Percentiles rank a stretch among this genome's conserved stretches.
phyloP scores from a whole-genome alignment of 2,329 filamentous ascomycete genomes.

The Amphichorda felina region DNA sequence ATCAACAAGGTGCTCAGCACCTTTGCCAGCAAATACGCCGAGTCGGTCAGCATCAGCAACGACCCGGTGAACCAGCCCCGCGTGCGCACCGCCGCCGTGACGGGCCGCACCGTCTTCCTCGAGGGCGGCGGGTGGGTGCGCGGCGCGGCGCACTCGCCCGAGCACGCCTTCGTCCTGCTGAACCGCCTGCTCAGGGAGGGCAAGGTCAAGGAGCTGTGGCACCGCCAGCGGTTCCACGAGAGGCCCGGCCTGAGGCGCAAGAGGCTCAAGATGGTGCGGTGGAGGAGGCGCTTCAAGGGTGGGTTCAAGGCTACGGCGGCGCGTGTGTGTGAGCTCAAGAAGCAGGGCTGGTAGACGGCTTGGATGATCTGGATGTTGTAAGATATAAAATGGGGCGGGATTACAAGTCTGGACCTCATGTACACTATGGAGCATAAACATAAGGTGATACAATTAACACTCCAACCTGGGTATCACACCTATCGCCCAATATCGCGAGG shows the following conservation, averaged over 20 bases:
- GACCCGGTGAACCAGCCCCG: conserved; percentile 22
- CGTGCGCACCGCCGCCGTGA: conserved; percentile 31
- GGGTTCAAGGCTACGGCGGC: conserved; percentile 54
- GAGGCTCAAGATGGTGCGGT: conserved; percentile 57
- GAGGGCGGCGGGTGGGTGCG: conserved; percentile 10
- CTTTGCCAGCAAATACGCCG: conserved; percentile 14
- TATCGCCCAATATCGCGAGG: too few relatives aligned
- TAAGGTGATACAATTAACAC: too few relatives aligned
- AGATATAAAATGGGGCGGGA: background rate
- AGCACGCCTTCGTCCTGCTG: conserved; percentile 30
- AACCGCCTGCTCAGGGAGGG: conserved; percentile 34
- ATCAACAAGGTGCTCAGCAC: conserved; percentile 22
- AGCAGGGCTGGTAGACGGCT: conserved; percentile 59
- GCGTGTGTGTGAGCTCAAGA: conserved; percentile 58
- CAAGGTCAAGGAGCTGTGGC: conserved; percentile 40
- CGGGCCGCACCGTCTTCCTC: conserved; percentile 25
- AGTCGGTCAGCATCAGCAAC: conserved; percentile 23
- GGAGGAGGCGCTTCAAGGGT: conserved; percentile 55
- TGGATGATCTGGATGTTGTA: too few relatives aligned
- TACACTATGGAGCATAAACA: background rate
- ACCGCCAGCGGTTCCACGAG: conserved; percentile 60
- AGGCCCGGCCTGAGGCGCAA: conserved; percentile 66
- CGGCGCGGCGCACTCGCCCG: conserved; percentile 24
- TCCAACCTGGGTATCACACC: too few relatives aligned
- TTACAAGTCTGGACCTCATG: background rate